These are phyloP conservation scores for Tripterygium wilfordii DNA, from an alignment of 177 flowering plant species.

Conservation along the genomic window DNA sequence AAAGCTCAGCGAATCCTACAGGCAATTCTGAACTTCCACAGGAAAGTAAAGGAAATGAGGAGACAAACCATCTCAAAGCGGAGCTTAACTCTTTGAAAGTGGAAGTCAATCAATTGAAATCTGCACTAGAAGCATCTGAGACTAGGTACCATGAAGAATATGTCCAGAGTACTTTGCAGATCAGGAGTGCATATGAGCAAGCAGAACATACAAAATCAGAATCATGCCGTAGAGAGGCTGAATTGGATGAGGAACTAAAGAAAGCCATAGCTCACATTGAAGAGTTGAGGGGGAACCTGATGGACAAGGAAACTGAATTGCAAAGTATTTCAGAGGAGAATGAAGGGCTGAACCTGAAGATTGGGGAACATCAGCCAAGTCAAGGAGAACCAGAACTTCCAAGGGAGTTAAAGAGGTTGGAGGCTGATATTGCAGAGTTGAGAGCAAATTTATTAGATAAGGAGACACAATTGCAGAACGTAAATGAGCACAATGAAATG, in stretches of 20 bases:
- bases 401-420: constrained; percentile 33
- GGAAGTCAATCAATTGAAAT: constrained; percentile 45
- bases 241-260: constrained; percentile 38
- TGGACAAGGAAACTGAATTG: constrained; percentile 41
- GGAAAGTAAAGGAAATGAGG: constrained; percentile 18
- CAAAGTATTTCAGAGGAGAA: constrained; percentile 43
- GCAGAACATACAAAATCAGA: constrained; percentile 43
- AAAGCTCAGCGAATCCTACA: constrained; percentile 5
- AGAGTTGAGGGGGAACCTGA: constrained; percentile 38
- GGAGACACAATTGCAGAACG: constrained; percentile 44
- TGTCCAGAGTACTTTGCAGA: constrained; percentile 52
- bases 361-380: constrained; percentile 13
- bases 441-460: constrained; percentile 47
- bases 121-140: constrained; percentile 64
- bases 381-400: constrained; percentile 28
- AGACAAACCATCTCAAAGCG: constrained; percentile 23
- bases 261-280: constrained; percentile 22
- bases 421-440: constrained; percentile 36
- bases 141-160: constrained; percentile 64
- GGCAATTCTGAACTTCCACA: constrained; percentile 5
- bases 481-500: constrained; percentile 48
- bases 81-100: constrained; percentile 33
- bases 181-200: constrained; percentile 59
- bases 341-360: constrained; percentile 26
- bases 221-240: constrained; percentile 34